Percentiles rank a stretch among this genome's conserved stretches.
These are phyloP conservation scores for Urostyla sp. DNA, from an alignment of 73 alveolate genomes.

Conservation along the genomic window DNA sequence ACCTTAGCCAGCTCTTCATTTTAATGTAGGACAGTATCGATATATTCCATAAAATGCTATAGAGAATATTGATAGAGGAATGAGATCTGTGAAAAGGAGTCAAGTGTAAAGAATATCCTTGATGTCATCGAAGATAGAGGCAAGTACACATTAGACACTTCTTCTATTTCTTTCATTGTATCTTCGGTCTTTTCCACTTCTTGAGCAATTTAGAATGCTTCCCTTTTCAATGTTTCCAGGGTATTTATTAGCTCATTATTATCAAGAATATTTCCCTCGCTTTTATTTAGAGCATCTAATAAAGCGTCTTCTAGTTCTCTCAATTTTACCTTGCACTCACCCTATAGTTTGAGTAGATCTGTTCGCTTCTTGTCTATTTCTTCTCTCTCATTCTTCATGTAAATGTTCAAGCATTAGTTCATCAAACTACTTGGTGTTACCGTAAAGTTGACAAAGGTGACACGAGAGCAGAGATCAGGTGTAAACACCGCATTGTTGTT, in stretches of 20 bases:
- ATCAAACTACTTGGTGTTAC: constrained; percentile 97
- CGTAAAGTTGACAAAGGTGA: constrained; percentile 99
- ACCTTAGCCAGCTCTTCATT: constrained; percentile 75
- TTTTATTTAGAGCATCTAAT: constrained; percentile 94
- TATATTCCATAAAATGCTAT: constrained; percentile 88
- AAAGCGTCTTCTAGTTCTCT: constrained; percentile 98
- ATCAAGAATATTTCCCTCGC: constrained; percentile 98
- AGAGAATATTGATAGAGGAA: constrained; percentile 93
- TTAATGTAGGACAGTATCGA: constrained; percentile 74
- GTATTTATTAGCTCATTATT: constrained; percentile 96
- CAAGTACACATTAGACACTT: constrained; percentile 86
- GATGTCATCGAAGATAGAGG: constrained; percentile 94
- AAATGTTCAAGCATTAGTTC: constrained; percentile 96
- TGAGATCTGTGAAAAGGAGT: constrained; percentile 87
- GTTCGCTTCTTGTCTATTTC: constrained; percentile 96
- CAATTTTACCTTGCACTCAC: constrained; percentile 94
- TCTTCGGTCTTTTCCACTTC: constrained; percentile 95
- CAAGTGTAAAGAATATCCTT: constrained; percentile 95
- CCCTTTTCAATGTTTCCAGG: constrained; percentile 97
- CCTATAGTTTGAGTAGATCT: constrained; percentile 95
- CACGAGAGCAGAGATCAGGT: constrained; percentile 99
- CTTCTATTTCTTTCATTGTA: constrained; percentile 93
- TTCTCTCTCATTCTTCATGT: constrained; percentile 98
- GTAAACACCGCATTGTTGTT: constrained; percentile 96
- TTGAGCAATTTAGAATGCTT: constrained; percentile 87